These are phyloP conservation scores for Chara braunii DNA, from an alignment of 139 green algal species.

Conservation along the genomic window DNA sequence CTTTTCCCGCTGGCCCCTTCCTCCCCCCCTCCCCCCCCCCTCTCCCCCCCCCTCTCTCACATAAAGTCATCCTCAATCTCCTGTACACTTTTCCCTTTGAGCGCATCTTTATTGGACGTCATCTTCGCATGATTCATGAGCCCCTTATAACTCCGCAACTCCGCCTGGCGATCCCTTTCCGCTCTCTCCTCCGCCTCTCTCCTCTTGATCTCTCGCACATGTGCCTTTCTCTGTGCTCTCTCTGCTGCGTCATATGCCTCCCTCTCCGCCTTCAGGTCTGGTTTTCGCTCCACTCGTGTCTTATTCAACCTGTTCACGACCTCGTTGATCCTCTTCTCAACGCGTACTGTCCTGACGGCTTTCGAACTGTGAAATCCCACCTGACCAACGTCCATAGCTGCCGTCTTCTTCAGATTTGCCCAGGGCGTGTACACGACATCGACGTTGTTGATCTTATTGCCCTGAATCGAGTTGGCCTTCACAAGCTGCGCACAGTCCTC, in stretches of 20 bases:
- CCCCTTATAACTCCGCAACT: constrained; percentile 67
- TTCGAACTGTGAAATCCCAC: constrained; percentile 79
- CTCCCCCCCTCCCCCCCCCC: neutral
- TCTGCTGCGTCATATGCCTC: constrained; percentile 50
- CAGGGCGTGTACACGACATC: constrained; percentile 86
- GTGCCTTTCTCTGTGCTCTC: constrained; percentile 36
- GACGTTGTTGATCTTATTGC: constrained; percentile 75
- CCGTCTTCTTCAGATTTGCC: constrained; percentile 81
- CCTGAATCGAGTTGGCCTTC: constrained; percentile 91
- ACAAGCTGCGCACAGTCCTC: constrained; percentile 82
- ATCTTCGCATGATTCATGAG: constrained; percentile 81
- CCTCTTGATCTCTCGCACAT: constrained; percentile 39
- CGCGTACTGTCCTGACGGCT: constrained; percentile 47
- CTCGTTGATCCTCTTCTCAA: constrained; percentile 72
- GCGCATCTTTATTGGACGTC: constrained; percentile 67
- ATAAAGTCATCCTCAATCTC: constrained; percentile 96
- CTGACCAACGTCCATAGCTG: constrained; percentile 69
- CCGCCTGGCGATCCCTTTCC: constrained; percentile 53
- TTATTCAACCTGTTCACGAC: constrained; percentile 91
- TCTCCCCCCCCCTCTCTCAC: constrained; percentile 46
- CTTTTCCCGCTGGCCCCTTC: neutral
- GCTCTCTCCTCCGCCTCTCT: constrained; percentile 52
- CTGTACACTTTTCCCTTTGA: constrained; percentile 68
- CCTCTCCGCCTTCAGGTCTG: constrained; percentile 63
- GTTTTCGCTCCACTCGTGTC: constrained; percentile 66